Conservation (phyloP, 495 filamentous ascomycete species). For the Saxophila tyrrhenica region DNA sequence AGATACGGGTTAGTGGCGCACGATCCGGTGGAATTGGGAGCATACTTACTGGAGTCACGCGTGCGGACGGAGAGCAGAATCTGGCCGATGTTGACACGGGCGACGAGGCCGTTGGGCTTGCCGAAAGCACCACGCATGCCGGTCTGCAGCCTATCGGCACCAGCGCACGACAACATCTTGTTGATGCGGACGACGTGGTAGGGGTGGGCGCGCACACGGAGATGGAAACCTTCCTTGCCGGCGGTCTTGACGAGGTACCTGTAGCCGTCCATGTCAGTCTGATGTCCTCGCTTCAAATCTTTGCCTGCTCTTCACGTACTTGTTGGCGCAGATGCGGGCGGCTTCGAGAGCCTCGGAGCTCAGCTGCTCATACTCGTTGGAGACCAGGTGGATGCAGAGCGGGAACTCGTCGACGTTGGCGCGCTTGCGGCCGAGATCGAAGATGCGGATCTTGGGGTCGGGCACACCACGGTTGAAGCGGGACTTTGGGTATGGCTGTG, state of each 20-base stretch:
- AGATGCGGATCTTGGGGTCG: constrained; percentile 98
- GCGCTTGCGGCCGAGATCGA: constrained; percentile 98
- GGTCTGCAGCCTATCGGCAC: constrained; percentile 98
- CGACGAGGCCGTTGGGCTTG: constrained; percentile 95
- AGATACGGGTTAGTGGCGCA: constrained; percentile 15
- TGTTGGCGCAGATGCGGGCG: constrained; percentile 98
- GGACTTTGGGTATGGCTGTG: constrained; percentile 94
- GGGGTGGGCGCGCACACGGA: constrained; percentile 94
- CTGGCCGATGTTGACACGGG: constrained; percentile 99
- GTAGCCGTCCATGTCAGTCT: not conserved
- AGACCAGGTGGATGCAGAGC: constrained; percentile 93
- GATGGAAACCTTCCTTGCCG: constrained; percentile 99
- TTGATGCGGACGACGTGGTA: constrained; percentile 99
- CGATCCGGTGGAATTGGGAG: not conserved
- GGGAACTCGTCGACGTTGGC: constrained; percentile 98
- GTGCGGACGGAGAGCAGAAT: constrained; percentile 93
- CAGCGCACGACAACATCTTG: constrained; percentile 99
- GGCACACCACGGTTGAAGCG: constrained; percentile 99
- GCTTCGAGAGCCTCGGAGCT: constrained; percentile 97
- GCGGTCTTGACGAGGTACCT: constrained; percentile 90
- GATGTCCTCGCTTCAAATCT: not conserved
- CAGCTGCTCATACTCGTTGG: constrained; percentile 99
- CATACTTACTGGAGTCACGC: constrained; percentile 64
- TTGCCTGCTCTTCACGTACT: constrained; percentile 39
- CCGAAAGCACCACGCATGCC: constrained; percentile 99